Evolutionary conservation across 2,329 filamentous ascomycete genomes (phyloP).

Genomic region (Curvularia spicifera): DNA sequence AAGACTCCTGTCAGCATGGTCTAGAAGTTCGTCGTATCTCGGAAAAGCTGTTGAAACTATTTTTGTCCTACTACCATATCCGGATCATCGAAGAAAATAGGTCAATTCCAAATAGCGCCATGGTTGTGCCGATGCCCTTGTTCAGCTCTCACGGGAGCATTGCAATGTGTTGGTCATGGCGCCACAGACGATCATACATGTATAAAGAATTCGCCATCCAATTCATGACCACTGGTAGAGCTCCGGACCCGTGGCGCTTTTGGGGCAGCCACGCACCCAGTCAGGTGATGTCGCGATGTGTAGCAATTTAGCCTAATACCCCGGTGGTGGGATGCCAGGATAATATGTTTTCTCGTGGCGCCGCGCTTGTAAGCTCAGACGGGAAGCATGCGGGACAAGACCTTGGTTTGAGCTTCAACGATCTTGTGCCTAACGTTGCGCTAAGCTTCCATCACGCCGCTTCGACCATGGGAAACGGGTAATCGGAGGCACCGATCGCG

Average conservation of each 20-base stretch:
- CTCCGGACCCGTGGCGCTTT: constrained; percentile 1
- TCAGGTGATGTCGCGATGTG: constrained; percentile 15
- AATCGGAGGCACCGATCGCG: constrained; percentile 6
- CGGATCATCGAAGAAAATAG: neutral
- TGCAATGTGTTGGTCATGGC: neutral
- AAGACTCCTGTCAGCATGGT: neutral
- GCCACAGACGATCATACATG: constrained; percentile 1
- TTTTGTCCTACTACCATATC: neutral
- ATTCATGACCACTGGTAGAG: neutral
- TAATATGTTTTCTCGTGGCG: constrained; percentile 7
- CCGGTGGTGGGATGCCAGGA: constrained; percentile 14
- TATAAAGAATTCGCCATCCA: constrained; percentile 3
- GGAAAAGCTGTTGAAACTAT: neutral
- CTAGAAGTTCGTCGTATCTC: neutral
- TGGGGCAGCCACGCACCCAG: constrained; percentile 12
- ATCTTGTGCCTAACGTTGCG: constrained; percentile 8
- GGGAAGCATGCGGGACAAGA: constrained; percentile 12
- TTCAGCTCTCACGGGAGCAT: neutral
- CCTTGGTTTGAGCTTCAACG: constrained; percentile 7
- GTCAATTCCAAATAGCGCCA: neutral
- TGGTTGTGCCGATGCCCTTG: neutral
- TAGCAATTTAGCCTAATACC: constrained; percentile 21
- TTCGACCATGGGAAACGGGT: constrained; percentile 1
- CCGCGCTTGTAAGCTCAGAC: constrained; percentile 12
- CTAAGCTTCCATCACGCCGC: neutral